A percentile compares a stretch with the other conserved stretches of the same genome.
Evolutionary conservation across 106 monocot genomes (phyloP).

Genomic region (Acanthochlamys bracteata): DNA sequence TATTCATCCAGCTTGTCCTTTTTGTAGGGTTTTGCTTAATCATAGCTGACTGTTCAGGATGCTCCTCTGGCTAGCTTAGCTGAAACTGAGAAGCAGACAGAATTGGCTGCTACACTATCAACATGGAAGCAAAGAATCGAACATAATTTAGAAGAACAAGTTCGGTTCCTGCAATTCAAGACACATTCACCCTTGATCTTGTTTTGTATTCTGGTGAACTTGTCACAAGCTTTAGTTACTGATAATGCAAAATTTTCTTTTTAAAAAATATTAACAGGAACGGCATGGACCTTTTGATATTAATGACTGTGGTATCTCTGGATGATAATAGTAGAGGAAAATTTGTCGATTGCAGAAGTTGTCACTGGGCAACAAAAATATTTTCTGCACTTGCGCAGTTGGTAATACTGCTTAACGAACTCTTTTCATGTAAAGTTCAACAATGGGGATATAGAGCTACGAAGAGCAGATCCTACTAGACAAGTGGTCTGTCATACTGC

Average conservation of each 20-base stretch:
- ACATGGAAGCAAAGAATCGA: conserved; percentile 88
- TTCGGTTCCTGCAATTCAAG: background rate
- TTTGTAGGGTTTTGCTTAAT: background rate
- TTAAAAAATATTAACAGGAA: conserved; percentile 33
- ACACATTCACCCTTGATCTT: background rate
- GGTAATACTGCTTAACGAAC: conserved; percentile 7
- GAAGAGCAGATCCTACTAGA: conserved; percentile 19
- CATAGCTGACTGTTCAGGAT: conserved; percentile 33
- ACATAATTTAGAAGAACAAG: conserved; percentile 63
- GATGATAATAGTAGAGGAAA: conserved; percentile 27
- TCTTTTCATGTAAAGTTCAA: conserved; percentile 44
- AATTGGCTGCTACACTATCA: conserved; percentile 68
- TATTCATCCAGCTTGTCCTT: background rate
- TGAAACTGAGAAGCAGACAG: conserved; percentile 80
- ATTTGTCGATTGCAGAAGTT: conserved; percentile 46
- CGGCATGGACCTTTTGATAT: conserved; percentile 66
- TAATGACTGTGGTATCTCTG: conserved; percentile 57
- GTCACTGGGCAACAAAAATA: conserved; percentile 50
- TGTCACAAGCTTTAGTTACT: background rate
- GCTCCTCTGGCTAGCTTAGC: conserved; percentile 80
- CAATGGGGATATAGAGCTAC: conserved; percentile 59
- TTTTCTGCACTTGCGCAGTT: conserved; percentile 38
- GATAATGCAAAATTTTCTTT: background rate
- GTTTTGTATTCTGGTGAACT: background rate
- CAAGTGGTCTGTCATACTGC: conserved; percentile 54